phyloP scores from a whole-genome alignment of 2,329 filamentous ascomycete genomes.

The Fusarium liriodendri region DNA sequence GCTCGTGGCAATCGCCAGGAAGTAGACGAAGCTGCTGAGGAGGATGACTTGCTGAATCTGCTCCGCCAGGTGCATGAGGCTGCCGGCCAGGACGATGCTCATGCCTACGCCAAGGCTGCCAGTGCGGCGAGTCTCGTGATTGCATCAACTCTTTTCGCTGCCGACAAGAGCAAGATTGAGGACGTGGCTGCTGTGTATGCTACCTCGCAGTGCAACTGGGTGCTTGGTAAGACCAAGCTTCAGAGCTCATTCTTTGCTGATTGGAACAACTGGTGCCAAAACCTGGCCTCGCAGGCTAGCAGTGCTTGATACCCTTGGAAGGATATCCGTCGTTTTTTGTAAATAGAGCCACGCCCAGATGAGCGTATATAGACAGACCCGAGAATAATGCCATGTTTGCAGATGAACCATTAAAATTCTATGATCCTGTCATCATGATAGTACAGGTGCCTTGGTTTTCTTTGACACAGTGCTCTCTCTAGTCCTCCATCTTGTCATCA shows the following conservation, averaged over 20 bases:
- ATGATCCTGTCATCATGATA: conserved; percentile 51
- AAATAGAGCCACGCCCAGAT: conserved; percentile 8
- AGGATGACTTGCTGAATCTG: conserved; percentile 65
- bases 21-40: conserved; percentile 51
- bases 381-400: conserved; percentile 28
- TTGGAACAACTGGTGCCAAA: conserved; percentile 79
- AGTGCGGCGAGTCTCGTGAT: conserved; percentile 79
- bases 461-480: conserved; percentile 45
- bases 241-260: conserved; percentile 76
- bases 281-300: conserved; percentile 52
- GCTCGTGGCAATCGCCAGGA: conserved; percentile 54
- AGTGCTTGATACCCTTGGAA: conserved; percentile 36
- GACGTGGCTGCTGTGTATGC: conserved; percentile 73
- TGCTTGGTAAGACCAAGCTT: conserved; percentile 68
- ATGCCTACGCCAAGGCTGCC: conserved; percentile 78
- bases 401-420: conserved; percentile 50
- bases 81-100: conserved; percentile 71
- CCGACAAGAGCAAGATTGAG: conserved; percentile 63
- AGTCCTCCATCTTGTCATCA: conserved; percentile 91
- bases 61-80: conserved; percentile 77
- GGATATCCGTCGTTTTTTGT: background rate
- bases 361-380: background rate
- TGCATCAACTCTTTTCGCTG: conserved; percentile 69
- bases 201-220: conserved; percentile 67
- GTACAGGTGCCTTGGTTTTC: conserved; percentile 47